Evolutionary conservation across 495 filamentous ascomycete genomes (phyloP), one percentile per base, ranked within the genome.

Genomic region (Pyrenopolyporus hunteri): DNA sequence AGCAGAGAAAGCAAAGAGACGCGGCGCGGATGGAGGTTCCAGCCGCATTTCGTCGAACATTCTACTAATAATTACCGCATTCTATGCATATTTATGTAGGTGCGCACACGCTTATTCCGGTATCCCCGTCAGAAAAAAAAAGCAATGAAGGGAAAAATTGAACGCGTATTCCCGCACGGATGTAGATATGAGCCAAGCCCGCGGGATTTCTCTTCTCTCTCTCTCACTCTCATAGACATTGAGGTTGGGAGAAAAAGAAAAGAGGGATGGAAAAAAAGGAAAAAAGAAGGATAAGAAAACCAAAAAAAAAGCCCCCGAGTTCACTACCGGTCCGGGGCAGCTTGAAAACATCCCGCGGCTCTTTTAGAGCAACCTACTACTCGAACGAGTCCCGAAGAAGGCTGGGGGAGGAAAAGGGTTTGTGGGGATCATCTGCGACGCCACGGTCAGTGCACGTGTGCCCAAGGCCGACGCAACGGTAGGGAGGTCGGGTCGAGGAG

Each of bases 381-480:
- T 44, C 44, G 50, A 50, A 43, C 49, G 25, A 17, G 33, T 32
- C 22, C 8, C 13, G 32, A 33, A 49, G 44, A 49, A 55, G 33
- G 47, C 8, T 54, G 29, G 25, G 11, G 7, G 33, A 25, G 7
- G 16, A 14, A 16, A 31, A 33, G 28, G 31, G 45, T n/a, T 23
- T 49, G 52, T 20, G 50, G 45, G 53, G 53, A 39, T 63, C n/a
- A 50, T 36, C 26, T 54, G 43, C 28, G 26, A 61, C 42, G 36
- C 33, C 43, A 35, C 6, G 33, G 42, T 31, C 33, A 39, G 44
- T 50, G 50, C 59, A 47, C 58, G 51, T 62, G 44, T 56, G n/a
- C n/a, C n/a, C n/a, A n/a, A 55, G 10, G 50, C 42, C 16, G 22
- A 44, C 28, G 36, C 16, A 43, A 45, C 36, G 37, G 59, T 44